Conservation (phyloP, 139 green algal genomes). For the Micromonas pusilla region DNA sequence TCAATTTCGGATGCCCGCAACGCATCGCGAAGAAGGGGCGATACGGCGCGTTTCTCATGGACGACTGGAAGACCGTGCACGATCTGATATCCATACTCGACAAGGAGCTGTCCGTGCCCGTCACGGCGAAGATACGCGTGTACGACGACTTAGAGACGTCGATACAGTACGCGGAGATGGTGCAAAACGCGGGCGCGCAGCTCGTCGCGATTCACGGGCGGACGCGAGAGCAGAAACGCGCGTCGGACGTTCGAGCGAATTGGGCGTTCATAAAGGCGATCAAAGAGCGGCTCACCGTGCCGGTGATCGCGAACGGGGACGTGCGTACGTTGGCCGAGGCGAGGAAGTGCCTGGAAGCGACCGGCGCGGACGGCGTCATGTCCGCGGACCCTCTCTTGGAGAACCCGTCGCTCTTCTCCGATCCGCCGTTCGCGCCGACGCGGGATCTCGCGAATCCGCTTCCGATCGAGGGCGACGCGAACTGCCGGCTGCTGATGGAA, state of each 20-base stretch:
- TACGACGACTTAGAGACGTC: conserved; percentile 76
- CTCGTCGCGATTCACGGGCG: conserved; percentile 92
- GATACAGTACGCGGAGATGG: conserved; percentile 82
- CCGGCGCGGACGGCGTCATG: conserved; percentile 44
- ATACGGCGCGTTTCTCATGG: conserved; percentile 56
- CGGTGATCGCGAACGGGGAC: conserved; percentile 51
- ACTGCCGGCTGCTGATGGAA: conserved; percentile 58
- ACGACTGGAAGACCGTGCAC: conserved; percentile 42
- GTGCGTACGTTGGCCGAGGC: conserved; percentile 37
- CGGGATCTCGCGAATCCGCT: not conserved
- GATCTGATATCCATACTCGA: conserved; percentile 30
- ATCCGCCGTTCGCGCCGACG: not conserved
- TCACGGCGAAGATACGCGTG: conserved; percentile 64
- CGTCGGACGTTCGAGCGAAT: conserved; percentile 52
- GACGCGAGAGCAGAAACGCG: conserved; percentile 83
- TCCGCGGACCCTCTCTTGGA: conserved; percentile 43
- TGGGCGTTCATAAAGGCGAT: conserved; percentile 46
- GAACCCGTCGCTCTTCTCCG: conserved; percentile 46
- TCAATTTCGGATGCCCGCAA: conserved; percentile 92
- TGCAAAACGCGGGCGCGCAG: conserved; percentile 73
- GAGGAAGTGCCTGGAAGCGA: conserved; percentile 37
- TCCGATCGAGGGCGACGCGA: conserved; percentile 19
- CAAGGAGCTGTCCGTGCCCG: conserved; percentile 23
- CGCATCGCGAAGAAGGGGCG: conserved; percentile 33
- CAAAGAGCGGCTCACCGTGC: conserved; percentile 41